phyloP scores from a whole-genome alignment of 306 rosid genomes.

The Ammopiptanthus mongolicus region DNA sequence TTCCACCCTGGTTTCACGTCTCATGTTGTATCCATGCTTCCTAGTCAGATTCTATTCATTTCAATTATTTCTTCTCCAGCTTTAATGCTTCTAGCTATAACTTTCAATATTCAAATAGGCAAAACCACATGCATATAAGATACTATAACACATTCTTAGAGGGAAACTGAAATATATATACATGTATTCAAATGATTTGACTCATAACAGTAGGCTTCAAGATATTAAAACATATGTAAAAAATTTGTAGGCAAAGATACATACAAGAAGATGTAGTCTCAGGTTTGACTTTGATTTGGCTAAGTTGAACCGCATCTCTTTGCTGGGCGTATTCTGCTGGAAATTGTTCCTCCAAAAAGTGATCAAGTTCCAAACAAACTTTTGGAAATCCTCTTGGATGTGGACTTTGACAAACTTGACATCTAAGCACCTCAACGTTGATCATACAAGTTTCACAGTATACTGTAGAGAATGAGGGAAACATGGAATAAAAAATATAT shows the following conservation, averaged over 20 bases:
- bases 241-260: slow-evolving; percentile 22
- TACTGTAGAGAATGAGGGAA: slow-evolving; percentile 37
- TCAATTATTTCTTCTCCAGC: neutral
- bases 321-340: slow-evolving; percentile 59
- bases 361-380: slow-evolving; percentile 65
- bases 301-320: slow-evolving; percentile 36
- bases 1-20: too few relatives aligned
- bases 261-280: slow-evolving; percentile 33
- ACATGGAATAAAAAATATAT: neutral
- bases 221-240: neutral
- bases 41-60: neutral
- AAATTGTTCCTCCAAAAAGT: slow-evolving; percentile 59
- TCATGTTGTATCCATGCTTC: too few relatives aligned
- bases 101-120: neutral
- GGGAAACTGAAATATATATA: neutral
- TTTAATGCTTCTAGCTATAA: neutral
- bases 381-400: slow-evolving; percentile 71
- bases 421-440: slow-evolving; percentile 42
- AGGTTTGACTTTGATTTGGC: slow-evolving; percentile 29
- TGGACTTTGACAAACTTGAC: slow-evolving; percentile 61
- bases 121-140: neutral
- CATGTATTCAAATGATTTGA: neutral
- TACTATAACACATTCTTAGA: neutral
- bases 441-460: slow-evolving; percentile 58
- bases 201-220: neutral